Percentiles rank a stretch among this genome's conserved stretches.
Evolutionary conservation across 148 eudicot species (phyloP).

Genomic region (Amaranthus hypochondriacus): DNA sequence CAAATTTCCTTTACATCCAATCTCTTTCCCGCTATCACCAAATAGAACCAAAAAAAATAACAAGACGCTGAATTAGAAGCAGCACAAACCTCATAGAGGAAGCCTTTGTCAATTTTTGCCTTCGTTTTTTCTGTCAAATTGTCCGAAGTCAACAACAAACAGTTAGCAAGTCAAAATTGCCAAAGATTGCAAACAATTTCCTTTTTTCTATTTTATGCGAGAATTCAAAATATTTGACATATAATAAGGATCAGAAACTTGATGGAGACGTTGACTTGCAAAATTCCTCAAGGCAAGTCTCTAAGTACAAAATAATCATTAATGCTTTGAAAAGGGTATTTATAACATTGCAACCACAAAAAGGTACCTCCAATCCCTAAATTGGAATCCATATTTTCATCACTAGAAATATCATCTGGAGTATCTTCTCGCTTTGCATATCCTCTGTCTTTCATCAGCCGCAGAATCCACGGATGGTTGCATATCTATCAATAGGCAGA

Average conservation of each 20-base stretch:
- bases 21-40: not conserved
- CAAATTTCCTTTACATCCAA: not conserved
- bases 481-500: constrained; percentile 54
- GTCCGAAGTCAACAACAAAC: not conserved
- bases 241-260: not conserved
- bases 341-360: not conserved
- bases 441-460: constrained; percentile 68
- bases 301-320: not conserved
- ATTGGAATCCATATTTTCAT: constrained; percentile 66
- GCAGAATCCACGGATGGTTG: constrained; percentile 94
- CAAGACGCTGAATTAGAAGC: not conserved
- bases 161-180: constrained; percentile 1
- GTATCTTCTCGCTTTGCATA: constrained; percentile 50
- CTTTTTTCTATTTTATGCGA: not conserved
- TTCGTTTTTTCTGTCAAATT: constrained; percentile 49
- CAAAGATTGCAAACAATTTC: too few species aligned
- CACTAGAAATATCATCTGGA: constrained; percentile 75
- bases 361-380: constrained; percentile 64
- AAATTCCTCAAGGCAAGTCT: not conserved
- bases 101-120: constrained; percentile 45
- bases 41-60: constrained; percentile 1
- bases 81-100: constrained; percentile 59
- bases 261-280: not conserved
- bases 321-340: not conserved
- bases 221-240: not conserved